These are phyloP conservation scores for Yamadazyma blattariae DNA, from an alignment of 1,139 yeast species.

Conservation along the genomic window DNA sequence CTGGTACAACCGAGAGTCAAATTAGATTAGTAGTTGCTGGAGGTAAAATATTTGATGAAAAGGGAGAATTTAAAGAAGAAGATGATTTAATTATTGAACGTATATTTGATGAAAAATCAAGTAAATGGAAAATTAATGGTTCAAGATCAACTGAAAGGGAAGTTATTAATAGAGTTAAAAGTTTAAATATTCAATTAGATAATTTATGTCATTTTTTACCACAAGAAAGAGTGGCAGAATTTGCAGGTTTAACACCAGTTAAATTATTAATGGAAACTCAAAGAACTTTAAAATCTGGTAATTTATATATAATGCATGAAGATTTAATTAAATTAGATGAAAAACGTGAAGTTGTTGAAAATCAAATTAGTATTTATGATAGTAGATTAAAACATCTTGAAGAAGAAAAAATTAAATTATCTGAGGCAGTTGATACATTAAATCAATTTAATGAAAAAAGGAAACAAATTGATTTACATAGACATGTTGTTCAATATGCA, in stretches of 20 bases:
- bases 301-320: conserved; percentile 56
- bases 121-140: conserved; percentile 62
- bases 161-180: conserved; percentile 44
- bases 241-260: conserved; percentile 79
- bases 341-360: conserved; percentile 24
- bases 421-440: conserved; percentile 37
- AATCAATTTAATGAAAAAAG: conserved; percentile 40
- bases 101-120: conserved; percentile 39
- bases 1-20: conserved; percentile 55
- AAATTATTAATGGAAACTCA: conserved; percentile 75
- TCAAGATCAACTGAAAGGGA: conserved; percentile 37
- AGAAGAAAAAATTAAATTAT: conserved; percentile 29
- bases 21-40: conserved; percentile 69
- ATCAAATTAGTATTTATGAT: conserved; percentile 28
- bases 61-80: conserved; percentile 15
- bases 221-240: conserved; percentile 92
- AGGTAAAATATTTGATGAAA: background rate
- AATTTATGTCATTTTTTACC: conserved; percentile 93
- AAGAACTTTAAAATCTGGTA: conserved; percentile 70
- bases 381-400: conserved; percentile 27
- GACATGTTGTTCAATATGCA: conserved; percentile 59
- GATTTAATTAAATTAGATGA: conserved; percentile 52
- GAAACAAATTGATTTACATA: conserved; percentile 46
- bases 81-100: conserved; percentile 33
- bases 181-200: conserved; percentile 77